phyloP scores from a whole-genome alignment of 495 filamentous ascomycete species.

The Rostrohypoxylon terebratum region DNA sequence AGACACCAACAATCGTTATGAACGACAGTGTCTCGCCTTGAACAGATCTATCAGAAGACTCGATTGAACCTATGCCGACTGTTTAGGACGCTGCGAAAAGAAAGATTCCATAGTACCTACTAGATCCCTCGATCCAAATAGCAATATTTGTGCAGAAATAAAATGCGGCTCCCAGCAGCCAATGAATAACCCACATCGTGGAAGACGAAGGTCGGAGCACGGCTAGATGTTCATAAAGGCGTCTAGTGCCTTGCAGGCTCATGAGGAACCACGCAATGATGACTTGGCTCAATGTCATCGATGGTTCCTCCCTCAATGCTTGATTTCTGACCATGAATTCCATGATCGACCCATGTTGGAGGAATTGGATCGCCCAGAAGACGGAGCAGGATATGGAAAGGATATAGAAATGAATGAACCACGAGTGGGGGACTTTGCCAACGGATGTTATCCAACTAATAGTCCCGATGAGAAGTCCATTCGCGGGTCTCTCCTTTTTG shows the following conservation, averaged over 20 bases:
- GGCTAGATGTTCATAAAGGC: conserved; percentile 76
- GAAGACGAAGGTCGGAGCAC: conserved; percentile 72
- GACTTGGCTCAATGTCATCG: conserved; percentile 75
- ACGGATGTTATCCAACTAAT: conserved; percentile 51
- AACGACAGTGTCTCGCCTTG: conserved; percentile 62
- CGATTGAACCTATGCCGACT: conserved; percentile 42
- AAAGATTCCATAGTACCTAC: conserved; percentile 58
- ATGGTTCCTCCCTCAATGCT: conserved; percentile 33
- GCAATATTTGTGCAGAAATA: conserved; percentile 78
- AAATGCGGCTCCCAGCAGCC: conserved; percentile 80
- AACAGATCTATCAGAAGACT: conserved; percentile 40
- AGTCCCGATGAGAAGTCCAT: conserved; percentile 42
- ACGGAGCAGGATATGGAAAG: conserved; percentile 74
- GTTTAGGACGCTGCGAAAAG: conserved; percentile 30
- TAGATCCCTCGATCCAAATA: conserved; percentile 87
- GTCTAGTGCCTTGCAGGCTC: conserved; percentile 76
- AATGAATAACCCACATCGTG: conserved; percentile 87
- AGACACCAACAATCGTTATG: conserved; percentile 69
- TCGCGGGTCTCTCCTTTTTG: conserved; percentile 7
- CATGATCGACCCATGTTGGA: conserved; percentile 65
- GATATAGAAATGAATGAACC: conserved; percentile 89
- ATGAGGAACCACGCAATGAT: conserved; percentile 76
- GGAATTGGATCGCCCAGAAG: conserved; percentile 82
- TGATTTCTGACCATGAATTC: conserved; percentile 55
- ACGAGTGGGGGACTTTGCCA: conserved; percentile 80